These are phyloP conservation scores for Lactarius sp. DNA, from an alignment of 768 basidiomycete genomes.

Conservation along the genomic window DNA sequence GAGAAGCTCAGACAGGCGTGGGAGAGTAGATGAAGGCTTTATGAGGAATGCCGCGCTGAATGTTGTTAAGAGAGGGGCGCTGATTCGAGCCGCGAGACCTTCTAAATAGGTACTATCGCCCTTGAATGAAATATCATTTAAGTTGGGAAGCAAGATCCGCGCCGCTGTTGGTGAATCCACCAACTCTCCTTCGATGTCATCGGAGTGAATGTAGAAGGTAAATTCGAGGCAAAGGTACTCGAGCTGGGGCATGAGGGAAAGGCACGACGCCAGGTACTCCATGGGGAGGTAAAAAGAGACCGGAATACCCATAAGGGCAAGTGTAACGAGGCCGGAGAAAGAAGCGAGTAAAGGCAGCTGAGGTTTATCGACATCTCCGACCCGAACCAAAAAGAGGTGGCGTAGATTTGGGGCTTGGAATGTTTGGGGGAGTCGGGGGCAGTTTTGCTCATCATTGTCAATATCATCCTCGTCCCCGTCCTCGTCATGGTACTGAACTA, in stretches of 20 bases:
- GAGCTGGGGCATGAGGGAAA: background rate
- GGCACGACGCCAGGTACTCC: background rate
- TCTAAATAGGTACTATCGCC: background rate
- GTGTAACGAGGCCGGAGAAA: no score
- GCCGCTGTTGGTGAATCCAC: constrained; percentile 24
- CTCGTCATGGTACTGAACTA: no score
- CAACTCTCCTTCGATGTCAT: background rate
- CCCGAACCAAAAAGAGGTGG: no score
- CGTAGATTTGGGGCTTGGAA: no score
- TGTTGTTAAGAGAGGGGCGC: background rate
- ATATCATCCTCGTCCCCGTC: no score
- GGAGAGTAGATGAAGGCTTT: background rate
- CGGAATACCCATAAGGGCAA: no score
- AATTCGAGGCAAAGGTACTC: background rate
- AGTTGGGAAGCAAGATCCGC: background rate
- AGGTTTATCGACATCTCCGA: no score
- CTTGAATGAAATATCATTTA: background rate
- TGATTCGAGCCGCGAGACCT: background rate
- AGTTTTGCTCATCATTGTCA: no score
- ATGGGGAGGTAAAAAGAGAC: background rate
- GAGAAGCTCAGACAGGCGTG: background rate
- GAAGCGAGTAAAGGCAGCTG: no score
- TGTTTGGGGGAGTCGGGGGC: no score
- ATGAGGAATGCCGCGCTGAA: background rate
- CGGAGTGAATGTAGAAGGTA: background rate